Base-by-base conservation (phyloP, 305 asterid genomes). In the Stenogyne calaminthoides region DNA sequence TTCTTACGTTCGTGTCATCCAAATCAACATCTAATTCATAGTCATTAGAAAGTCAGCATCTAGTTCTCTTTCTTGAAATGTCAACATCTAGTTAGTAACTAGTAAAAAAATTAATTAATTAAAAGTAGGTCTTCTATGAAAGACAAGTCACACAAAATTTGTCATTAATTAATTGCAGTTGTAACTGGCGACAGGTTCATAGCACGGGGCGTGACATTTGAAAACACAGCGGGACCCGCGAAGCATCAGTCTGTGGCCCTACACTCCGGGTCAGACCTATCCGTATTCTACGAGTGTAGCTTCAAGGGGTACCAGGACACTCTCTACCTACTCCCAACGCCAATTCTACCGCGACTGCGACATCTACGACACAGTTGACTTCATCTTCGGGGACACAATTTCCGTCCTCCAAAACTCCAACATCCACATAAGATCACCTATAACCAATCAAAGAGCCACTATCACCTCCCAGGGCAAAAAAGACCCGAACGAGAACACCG, bases 241-340 rank as follows among this genome's bases (percentile, higher is more conserved):
- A 85, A 85, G 39, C 84, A 78, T 70, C 92, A 87, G 54, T 89
- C 88, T 0, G 92, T 87, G 6, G 92, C 92, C 16, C 76, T 87
- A 0, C 89, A 89, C 4, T 84, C 88, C 0, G 75, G 85, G 34
- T 81, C 92, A 0, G 89, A 87, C 32, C 54, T 75, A n/a, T 87
- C 88, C 0, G 78, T 85, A 1, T 81, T 87, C 64, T 78, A 81
- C 47, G 10, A 71, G n/a, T 87, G 92, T 75, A 85, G 88, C 75
- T 83, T 87, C 75, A 80, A 69, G 56, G 92, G 92, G 46, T 85
- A 87, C 58, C 92, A 87, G 61, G 92, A 87, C 76, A 87, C 92
- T 0, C 77, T 87, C 2, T 87, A 84, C 46, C n/a, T 69, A 84
- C 72, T 10, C 86, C 8, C 83, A 84, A 0, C 82, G 91, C 29